Base-by-base conservation (phyloP, 805 yeast species). In the Wickerhamiella slavikovae region DNA sequence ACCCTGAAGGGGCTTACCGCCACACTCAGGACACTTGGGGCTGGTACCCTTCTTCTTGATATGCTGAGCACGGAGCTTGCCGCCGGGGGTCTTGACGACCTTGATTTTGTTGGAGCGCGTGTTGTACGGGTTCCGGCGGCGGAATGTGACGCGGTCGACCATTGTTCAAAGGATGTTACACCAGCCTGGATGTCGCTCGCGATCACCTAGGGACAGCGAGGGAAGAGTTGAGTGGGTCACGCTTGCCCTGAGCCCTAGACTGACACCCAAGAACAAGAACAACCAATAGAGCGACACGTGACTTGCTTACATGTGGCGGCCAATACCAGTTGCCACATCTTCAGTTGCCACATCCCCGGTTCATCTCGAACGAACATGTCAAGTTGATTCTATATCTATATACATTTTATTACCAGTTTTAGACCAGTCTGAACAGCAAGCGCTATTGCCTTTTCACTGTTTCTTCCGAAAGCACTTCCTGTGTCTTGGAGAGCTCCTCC, bases 51-150 rank as follows among this genome's bases (percentile, higher is more conserved):
- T 56, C 73, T 82, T 82, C 76, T 79, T 79, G 57, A 80, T 68
- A 70, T 89, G 98, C 65, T 83, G 94, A 58, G 93, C 93, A 60
- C 82, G 74, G 65, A 89, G 74, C 65, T 75, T 76, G 60, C 96
- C 96, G 73, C 99, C 99, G 65, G 99, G 98, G 66, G 99, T 89
- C 79, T 85, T 89, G 55, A 85, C 93, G 65, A 85, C 92, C 83
- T 78, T 85, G 71, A 89, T 85, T 71, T 77, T 79, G 93, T 89
- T 89, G 53, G 98, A 89, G 66, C 74, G 76, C 75, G 98, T 83
- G 93, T 89, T 89, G 93, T 82, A 83, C 68, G 95, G 93, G 65
- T 82, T 83, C 74, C 93, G 79, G 73, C 92, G 80, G 76, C 95
- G 80, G 78, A 71, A 83, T 51, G 95, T 82, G 65, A 83, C 91